A percentile compares a stretch with the other conserved stretches of the same genome.
Conservation (phyloP, 371 early-diverging fungal genomes). For the Mucor indicus region DNA sequence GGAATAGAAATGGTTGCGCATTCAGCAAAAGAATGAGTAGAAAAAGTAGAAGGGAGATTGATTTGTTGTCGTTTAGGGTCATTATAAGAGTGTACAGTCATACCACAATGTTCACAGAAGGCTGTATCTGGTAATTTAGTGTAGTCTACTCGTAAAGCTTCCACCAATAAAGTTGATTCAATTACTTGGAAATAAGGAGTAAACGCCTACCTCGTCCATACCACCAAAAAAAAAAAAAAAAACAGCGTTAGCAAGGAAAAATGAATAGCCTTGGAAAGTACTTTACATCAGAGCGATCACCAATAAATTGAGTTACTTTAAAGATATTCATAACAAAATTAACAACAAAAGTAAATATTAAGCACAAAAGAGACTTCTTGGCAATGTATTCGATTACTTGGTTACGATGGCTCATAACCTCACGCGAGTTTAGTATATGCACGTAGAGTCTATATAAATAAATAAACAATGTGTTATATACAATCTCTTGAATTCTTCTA, state of each 20-base stretch:
- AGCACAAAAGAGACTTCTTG: conserved; percentile 38
- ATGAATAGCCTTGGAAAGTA: too few relatives aligned
- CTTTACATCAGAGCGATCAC: conserved; percentile 43
- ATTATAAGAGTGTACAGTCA: conserved; percentile 14
- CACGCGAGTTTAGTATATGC: conserved; percentile 30
- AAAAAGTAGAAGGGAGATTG: too few relatives aligned
- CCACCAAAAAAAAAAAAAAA: too few relatives aligned
- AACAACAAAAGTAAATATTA: conserved; percentile 35
- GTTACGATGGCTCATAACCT: conserved; percentile 35
- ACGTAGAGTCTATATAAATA: conserved; percentile 37
- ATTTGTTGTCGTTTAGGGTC: too few relatives aligned
- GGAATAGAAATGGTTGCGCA: too few relatives aligned
- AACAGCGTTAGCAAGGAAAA: background rate
- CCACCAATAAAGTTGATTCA: conserved; percentile 42
- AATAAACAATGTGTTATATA: too few relatives aligned
- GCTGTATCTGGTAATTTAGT: conserved; percentile 21
- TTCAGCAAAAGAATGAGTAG: too few relatives aligned
- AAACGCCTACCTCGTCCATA: conserved; percentile 39
- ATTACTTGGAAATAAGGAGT: conserved; percentile 40
- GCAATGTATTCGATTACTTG: conserved; percentile 43
- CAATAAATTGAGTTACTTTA: conserved; percentile 35
- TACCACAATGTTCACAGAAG: conserved; percentile 42
- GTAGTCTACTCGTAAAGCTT: conserved; percentile 41
- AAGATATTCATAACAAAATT: conserved; percentile 43
- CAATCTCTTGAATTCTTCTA: too few relatives aligned